These are phyloP conservation scores for Brassica nigra DNA, from an alignment of 345 rosid species.

Conservation along the genomic window DNA sequence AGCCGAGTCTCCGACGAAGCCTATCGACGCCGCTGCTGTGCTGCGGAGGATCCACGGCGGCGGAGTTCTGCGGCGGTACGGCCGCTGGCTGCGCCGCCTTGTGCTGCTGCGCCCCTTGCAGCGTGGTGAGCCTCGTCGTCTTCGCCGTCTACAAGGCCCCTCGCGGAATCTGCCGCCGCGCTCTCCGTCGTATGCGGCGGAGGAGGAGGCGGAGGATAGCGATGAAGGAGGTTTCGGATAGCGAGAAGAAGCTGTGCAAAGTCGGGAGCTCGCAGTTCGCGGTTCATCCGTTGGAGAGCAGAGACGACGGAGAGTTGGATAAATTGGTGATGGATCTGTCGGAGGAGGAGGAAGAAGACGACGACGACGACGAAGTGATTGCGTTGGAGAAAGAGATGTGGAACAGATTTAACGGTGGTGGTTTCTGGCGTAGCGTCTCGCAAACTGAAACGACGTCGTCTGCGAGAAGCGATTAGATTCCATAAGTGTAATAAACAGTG, in stretches of 20 bases:
- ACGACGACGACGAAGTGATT: constrained; percentile 38
- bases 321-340: constrained; percentile 3
- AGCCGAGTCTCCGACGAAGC: constrained; percentile 20
- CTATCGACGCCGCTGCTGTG: neutral
- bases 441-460: constrained; percentile 37
- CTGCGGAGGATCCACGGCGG: constrained; percentile 28
- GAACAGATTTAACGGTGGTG: constrained; percentile 54
- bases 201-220: constrained; percentile 18
- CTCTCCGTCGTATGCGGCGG: constrained; percentile 36
- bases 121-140: constrained; percentile 49
- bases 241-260: constrained; percentile 26
- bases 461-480: neutral
- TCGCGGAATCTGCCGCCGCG: constrained; percentile 51
- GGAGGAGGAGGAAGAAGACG: constrained; percentile 30
- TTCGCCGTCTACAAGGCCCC: constrained; percentile 59
- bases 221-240: constrained; percentile 24
- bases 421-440: constrained; percentile 71
- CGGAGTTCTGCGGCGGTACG: constrained; percentile 52
- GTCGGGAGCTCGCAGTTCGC: constrained; percentile 38
- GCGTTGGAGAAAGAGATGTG: constrained; percentile 64
- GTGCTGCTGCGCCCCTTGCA: constrained; percentile 66
- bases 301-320: neutral
- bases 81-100: constrained; percentile 68
- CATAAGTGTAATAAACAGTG: neutral
- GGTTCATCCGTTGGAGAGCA: constrained; percentile 34